phyloP scores from a whole-genome alignment of 805 yeast species.

The Lachancea waltii region DNA sequence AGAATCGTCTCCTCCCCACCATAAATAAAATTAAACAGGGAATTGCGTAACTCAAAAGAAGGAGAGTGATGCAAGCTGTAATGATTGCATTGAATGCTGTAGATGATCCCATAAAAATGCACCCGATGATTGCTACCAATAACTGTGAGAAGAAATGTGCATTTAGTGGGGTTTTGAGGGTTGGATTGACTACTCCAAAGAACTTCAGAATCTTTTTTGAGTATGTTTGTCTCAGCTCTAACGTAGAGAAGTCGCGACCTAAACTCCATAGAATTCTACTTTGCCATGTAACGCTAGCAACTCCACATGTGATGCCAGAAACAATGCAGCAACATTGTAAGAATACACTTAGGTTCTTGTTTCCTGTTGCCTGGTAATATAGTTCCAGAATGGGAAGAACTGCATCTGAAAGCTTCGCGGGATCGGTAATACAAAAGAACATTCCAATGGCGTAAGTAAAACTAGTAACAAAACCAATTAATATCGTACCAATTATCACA shows the following conservation, averaged over 20 bases:
- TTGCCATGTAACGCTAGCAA: constrained; percentile 62
- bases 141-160: constrained; percentile 52
- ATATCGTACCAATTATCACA: constrained; percentile 55
- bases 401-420: constrained; percentile 42
- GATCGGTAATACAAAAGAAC: constrained; percentile 53
- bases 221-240: constrained; percentile 15
- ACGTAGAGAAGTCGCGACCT: constrained; percentile 58
- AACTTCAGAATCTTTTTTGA: constrained; percentile 32
- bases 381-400: constrained; percentile 56
- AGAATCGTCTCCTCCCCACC: constrained; percentile 36
- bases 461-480: constrained; percentile 59
- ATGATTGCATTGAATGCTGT: constrained; percentile 64
- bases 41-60: constrained; percentile 50
- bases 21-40: constrained; percentile 46
- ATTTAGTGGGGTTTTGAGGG: constrained; percentile 48
- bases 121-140: constrained; percentile 49
- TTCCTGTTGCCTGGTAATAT: constrained; percentile 49
- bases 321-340: constrained; percentile 44
- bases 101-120: constrained; percentile 58
- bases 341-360: constrained; percentile 48
- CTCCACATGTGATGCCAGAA: constrained; percentile 53
- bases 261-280: constrained; percentile 64
- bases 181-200: constrained; percentile 36
- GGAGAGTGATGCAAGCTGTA: constrained; percentile 52
- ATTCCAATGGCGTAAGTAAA: constrained; percentile 46